Conservation (phyloP, 2,329 filamentous ascomycete genomes). For the Cordyceps javanica region DNA sequence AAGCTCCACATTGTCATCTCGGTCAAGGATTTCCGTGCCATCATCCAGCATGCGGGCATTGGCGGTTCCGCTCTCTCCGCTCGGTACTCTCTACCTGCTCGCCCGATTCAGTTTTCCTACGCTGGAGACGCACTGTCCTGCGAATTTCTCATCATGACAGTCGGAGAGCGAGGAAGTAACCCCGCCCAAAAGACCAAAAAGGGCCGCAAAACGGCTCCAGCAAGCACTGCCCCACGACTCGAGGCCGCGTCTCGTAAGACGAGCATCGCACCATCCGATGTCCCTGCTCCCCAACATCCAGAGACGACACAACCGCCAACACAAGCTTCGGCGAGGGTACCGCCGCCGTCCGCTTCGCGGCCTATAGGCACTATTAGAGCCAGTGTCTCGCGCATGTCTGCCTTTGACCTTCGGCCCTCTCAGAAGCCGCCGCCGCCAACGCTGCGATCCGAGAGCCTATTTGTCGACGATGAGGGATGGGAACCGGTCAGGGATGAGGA, state of each 20-base stretch:
- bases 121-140: constrained; percentile 61
- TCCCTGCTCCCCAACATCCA: constrained; percentile 14
- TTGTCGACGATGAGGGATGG: constrained; percentile 73
- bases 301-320: constrained; percentile 11
- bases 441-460: constrained; percentile 60
- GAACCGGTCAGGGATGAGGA: constrained; percentile 58
- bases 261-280: constrained; percentile 33
- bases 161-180: constrained; percentile 56
- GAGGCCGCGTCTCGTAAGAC: constrained; percentile 43
- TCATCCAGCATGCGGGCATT: constrained; percentile 68
- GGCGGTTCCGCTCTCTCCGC: constrained; percentile 61
- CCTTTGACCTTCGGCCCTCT: constrained; percentile 45
- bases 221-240: constrained; percentile 33
- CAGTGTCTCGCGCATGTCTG: constrained; percentile 28
- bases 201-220: constrained; percentile 32
- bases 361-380: constrained; percentile 28
- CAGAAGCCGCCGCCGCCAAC: constrained; percentile 50
- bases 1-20: constrained; percentile 74
- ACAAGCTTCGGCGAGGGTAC: constrained; percentile 22
- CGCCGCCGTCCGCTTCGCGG: constrained; percentile 26
- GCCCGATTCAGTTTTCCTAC: constrained; percentile 69
- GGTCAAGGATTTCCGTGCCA: constrained; percentile 77
- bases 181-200: constrained; percentile 43
- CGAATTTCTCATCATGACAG: constrained; percentile 78
- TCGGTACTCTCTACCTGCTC: constrained; percentile 63